These are phyloP conservation scores for Gynostemma pentaphyllum DNA, from an alignment of 306 rosid species.

Conservation along the genomic window DNA sequence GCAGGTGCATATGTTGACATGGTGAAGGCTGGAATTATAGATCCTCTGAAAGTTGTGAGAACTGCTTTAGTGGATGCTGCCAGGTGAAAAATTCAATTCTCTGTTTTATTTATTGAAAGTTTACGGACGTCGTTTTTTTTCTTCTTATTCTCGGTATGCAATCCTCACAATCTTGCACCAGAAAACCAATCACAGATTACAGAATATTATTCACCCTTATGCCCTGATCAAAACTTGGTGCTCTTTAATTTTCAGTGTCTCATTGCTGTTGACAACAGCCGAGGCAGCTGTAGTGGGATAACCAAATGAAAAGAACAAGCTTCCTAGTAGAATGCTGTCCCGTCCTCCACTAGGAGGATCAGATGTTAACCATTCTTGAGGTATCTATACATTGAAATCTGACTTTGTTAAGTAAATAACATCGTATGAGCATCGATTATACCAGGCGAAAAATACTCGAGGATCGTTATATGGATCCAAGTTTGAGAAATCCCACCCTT, in stretches of 20 bases:
- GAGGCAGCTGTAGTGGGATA: slow-evolving; percentile 62
- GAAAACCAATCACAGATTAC: not conserved
- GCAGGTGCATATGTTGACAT: slow-evolving; percentile 80
- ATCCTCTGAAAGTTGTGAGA: slow-evolving; percentile 86
- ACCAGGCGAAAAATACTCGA: not conserved
- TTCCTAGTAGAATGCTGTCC: slow-evolving; percentile 60
- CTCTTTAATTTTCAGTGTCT: slow-evolving; percentile 34
- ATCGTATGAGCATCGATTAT: not conserved
- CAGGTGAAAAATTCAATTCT: slow-evolving; percentile 40
- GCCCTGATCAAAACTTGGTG: not conserved
- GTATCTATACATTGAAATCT: not conserved
- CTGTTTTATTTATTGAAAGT: not conserved
- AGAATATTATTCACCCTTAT: not conserved
- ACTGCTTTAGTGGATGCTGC: slow-evolving; percentile 88
- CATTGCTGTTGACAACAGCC: slow-evolving; percentile 71
- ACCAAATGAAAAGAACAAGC: slow-evolving; percentile 34
- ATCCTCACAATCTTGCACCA: not conserved
- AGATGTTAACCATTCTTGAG: not conserved
- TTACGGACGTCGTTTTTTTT: not conserved
- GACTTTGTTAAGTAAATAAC: not conserved
- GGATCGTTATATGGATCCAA: not conserved
- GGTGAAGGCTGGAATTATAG: slow-evolving; percentile 84
- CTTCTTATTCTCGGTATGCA: not conserved
- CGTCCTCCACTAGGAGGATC: slow-evolving; percentile 26
- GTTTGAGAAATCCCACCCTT: not conserved